phyloP scores from a whole-genome alignment of 352 stramenopile genomes.

The Blastocystis sp. region DNA sequence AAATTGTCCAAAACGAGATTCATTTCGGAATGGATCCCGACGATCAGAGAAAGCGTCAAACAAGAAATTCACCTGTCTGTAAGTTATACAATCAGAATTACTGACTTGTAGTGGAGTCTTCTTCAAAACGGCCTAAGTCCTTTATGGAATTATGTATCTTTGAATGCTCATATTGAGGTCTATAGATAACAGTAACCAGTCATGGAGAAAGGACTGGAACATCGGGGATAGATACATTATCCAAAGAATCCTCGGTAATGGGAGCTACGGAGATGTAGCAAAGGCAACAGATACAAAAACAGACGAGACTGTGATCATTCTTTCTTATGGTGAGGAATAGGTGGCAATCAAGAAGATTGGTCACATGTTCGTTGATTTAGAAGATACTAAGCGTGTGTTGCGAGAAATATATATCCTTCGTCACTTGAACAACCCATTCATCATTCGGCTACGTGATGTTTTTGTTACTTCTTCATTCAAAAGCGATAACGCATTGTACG shows the following conservation, averaged over 20 bases:
- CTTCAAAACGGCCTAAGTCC: conserved; percentile 48
- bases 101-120: not conserved
- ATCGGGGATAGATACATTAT: conserved; percentile 74
- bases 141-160: conserved; percentile 63
- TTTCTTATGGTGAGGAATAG: conserved; percentile 66
- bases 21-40: conserved; percentile 16
- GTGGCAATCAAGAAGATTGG: conserved; percentile 83
- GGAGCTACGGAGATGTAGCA: conserved; percentile 82
- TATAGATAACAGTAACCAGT: conserved; percentile 59
- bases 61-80: not conserved
- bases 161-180: not conserved
- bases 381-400: conserved; percentile 78
- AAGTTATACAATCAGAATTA: not conserved
- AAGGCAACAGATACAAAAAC: conserved; percentile 77
- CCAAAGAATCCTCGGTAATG: conserved; percentile 74
- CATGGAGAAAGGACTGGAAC: conserved; percentile 73
- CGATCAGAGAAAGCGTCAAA: not conserved
- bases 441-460: conserved; percentile 73
- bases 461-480: conserved; percentile 7
- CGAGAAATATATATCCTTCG: conserved; percentile 81
- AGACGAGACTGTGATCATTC: conserved; percentile 16
- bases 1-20: too few relatives aligned
- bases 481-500: conserved; percentile 25
- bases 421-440: conserved; percentile 74
- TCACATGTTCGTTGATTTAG: conserved; percentile 77